Percentiles rank a stretch among this genome's conserved stretches.
phyloP scores from a whole-genome alignment of 257 asterid species.

The Ballota nigra region DNA sequence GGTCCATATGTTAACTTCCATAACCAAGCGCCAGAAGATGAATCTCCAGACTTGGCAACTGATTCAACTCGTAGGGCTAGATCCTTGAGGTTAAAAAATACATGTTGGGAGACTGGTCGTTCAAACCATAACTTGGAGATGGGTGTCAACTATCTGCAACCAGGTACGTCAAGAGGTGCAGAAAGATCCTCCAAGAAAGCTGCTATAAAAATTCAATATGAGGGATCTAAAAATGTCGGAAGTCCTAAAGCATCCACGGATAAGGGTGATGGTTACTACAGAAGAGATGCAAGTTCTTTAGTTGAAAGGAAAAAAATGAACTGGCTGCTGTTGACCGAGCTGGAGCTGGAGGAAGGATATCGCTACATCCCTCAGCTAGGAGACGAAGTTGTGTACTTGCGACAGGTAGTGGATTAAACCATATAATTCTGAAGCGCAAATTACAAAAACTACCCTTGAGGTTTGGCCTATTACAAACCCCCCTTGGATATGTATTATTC shows the following conservation, averaged over 20 bases:
- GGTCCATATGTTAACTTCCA: slow-evolving; percentile 34
- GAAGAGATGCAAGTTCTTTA: slow-evolving; percentile 30
- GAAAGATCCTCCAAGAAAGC: slow-evolving; percentile 46
- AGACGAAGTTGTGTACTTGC: slow-evolving; percentile 80
- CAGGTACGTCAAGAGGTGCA: slow-evolving; percentile 46
- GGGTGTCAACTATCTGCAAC: slow-evolving; percentile 39
- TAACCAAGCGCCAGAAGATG: slow-evolving; percentile 38
- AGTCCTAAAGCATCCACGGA: slow-evolving; percentile 46
- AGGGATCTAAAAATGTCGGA: slow-evolving; percentile 40
- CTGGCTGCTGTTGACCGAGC: slow-evolving; percentile 76
- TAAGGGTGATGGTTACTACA: slow-evolving; percentile 39
- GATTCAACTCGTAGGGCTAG: slow-evolving; percentile 73
- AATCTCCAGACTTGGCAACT: slow-evolving; percentile 62
- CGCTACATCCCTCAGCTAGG: slow-evolving; percentile 98
- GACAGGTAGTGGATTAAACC: slow-evolving; percentile 61
- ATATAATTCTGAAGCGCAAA: background rate
- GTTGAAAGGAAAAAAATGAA: slow-evolving; percentile 46
- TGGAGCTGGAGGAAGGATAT: slow-evolving; percentile 86
- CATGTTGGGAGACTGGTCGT: slow-evolving; percentile 42
- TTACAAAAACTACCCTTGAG: background rate
- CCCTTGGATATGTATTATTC: background rate
- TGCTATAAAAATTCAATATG: slow-evolving; percentile 34
- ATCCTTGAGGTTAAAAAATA: slow-evolving; percentile 58
- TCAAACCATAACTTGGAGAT: slow-evolving; percentile 24
- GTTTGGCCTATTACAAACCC: background rate